Conservation (phyloP, 2,329 filamentous ascomycete genomes). For the Microdochium nivale region DNA sequence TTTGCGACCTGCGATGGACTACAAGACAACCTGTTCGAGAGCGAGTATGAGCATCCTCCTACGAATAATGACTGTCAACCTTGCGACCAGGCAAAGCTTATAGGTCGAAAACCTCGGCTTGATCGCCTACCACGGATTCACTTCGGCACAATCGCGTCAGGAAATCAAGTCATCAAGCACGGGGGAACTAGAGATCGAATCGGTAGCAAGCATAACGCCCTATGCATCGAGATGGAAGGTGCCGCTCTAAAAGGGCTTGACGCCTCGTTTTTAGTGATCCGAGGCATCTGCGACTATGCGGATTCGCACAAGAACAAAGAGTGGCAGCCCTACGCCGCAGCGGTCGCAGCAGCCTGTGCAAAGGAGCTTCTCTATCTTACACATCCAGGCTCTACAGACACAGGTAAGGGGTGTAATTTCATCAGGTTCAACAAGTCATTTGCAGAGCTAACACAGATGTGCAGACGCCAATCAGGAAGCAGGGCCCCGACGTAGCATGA, state of each 20-base stretch:
- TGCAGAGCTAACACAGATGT: not conserved
- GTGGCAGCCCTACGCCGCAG: slow-evolving; percentile 1
- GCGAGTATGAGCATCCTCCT: too few species aligned
- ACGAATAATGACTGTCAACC: too few species aligned
- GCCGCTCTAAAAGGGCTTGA: not conserved
- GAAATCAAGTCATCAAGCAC: slow-evolving; percentile 8
- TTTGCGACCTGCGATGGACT: too few species aligned
- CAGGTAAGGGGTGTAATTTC: too few species aligned
- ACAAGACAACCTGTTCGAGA: too few species aligned
- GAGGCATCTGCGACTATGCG: slow-evolving; percentile 1
- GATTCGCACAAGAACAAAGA: slow-evolving; percentile 1
- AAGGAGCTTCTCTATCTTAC: not conserved
- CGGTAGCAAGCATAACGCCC: slow-evolving; percentile 11
- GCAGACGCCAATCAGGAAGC: not conserved
- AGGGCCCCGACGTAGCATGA: too few species aligned
- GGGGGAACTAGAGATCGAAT: slow-evolving; percentile 6
- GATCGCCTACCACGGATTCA: too few species aligned
- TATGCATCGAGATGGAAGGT: slow-evolving; percentile 9
- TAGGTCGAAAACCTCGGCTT: slow-evolving; percentile 7
- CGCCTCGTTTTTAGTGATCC: not conserved
- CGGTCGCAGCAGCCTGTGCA: not conserved
- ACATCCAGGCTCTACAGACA: too few species aligned
- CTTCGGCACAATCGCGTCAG: too few species aligned
- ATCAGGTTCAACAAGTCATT: not conserved
- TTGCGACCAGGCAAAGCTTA: not conserved